phyloP scores from a whole-genome alignment of 371 early-diverging fungal genomes.

The Cokeromyces recurvatus region DNA sequence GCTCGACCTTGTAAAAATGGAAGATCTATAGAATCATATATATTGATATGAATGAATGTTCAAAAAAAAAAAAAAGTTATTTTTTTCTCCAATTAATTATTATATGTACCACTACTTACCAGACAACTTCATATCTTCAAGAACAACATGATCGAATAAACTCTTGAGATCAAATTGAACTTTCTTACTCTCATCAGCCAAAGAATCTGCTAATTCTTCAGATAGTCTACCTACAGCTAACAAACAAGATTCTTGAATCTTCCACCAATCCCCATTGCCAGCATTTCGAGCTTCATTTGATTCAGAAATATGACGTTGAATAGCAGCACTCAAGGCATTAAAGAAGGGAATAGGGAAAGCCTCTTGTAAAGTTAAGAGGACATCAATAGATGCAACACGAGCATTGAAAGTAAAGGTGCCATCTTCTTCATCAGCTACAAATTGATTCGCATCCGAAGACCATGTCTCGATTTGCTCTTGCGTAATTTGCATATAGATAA shows the following conservation, averaged over 20 bases:
- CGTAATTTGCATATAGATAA: constrained; percentile 81
- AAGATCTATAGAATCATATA: constrained; percentile 38
- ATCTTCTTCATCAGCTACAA: constrained; percentile 87
- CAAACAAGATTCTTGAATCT: constrained; percentile 78
- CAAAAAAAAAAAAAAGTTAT: no score
- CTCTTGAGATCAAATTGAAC: constrained; percentile 59
- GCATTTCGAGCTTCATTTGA: constrained; percentile 47
- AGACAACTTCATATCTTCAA: constrained; percentile 57
- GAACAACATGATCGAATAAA: constrained; percentile 75
- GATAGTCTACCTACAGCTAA: constrained; percentile 67
- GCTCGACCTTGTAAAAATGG: constrained; percentile 90
- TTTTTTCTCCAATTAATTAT: no score
- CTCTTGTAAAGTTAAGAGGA: constrained; percentile 56
- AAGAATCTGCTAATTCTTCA: constrained; percentile 51
- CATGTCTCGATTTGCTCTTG: constrained; percentile 78
- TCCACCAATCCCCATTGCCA: constrained; percentile 70
- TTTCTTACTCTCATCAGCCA: constrained; percentile 38
- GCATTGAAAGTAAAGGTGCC: constrained; percentile 78
- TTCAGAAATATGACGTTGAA: constrained; percentile 51
- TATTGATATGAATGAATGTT: no score
- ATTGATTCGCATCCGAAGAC: constrained; percentile 80
- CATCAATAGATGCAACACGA: constrained; percentile 77
- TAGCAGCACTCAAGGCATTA: constrained; percentile 50
- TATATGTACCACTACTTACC: no score
- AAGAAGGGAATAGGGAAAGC: constrained; percentile 56